A percentile compares a stretch with the other conserved stretches of the same genome.
Conservation (phyloP, 176 grass and related monocot species). For the Avena sativa region DNA sequence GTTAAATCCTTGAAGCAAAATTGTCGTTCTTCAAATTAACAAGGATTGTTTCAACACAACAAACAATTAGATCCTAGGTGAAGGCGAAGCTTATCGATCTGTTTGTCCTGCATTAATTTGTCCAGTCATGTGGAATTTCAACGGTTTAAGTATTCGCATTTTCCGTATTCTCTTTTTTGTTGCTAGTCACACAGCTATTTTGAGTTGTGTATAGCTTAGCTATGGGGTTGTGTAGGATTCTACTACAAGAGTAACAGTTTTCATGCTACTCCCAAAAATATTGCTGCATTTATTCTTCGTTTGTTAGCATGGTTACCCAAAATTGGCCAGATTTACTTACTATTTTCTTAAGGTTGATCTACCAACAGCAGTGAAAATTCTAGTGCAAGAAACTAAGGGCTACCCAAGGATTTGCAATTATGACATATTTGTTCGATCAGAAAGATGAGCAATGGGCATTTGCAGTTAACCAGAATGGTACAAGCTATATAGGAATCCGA, state of each 20-base stretch:
- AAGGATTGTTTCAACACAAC: not conserved
- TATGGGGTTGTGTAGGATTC: not conserved
- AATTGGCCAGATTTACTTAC: not conserved
- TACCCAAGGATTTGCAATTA: not conserved
- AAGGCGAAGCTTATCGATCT: not conserved
- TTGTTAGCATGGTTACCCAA: not conserved
- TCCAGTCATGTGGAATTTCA: not conserved
- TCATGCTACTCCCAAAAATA: not conserved
- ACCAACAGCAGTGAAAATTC: not conserved
- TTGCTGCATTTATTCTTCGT: not conserved
- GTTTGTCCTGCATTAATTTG: conserved; percentile 1
- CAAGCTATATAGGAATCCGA: not conserved
- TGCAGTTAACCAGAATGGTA: not conserved
- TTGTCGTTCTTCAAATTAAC: not conserved
- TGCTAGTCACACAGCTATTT: not conserved
- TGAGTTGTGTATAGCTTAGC: not conserved
- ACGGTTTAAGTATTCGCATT: not conserved
- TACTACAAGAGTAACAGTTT: not conserved
- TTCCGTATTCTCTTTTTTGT: not conserved
- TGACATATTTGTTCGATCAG: not conserved
- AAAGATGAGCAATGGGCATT: not conserved
- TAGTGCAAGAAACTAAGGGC: not conserved
- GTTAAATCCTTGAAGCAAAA: conserved; percentile 16
- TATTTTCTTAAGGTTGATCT: not conserved
- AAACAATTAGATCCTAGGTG: not conserved